These are phyloP conservation scores for Xylariaceae sp. DNA, from an alignment of 2,329 filamentous ascomycete genomes.

Conservation along the genomic window DNA sequence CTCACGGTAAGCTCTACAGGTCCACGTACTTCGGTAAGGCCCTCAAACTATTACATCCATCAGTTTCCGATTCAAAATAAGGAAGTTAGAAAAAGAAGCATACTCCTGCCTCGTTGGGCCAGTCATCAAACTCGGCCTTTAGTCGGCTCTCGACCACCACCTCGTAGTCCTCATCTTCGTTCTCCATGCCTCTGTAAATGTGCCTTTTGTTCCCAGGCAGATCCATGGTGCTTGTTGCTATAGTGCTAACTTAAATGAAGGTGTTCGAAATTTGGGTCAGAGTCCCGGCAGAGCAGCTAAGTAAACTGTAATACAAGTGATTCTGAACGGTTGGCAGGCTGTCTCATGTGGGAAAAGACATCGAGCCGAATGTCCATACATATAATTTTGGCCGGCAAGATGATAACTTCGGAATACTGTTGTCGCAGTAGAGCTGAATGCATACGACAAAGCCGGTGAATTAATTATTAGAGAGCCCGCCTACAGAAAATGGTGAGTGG, in stretches of 20 bases:
- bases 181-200: conserved; percentile 6
- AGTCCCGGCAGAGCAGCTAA: background rate
- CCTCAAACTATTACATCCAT: conserved; percentile 60
- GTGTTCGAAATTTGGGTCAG: background rate
- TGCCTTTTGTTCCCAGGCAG: background rate
- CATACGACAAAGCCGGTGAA: background rate
- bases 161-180: conserved; percentile 30
- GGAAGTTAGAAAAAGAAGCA: conserved; percentile 20
- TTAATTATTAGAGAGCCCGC: background rate
- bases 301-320: too few relatives aligned
- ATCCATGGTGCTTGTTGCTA: background rate
- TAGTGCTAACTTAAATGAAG: background rate
- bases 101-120: conserved; percentile 56
- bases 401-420: background rate
- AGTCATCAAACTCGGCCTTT: conserved; percentile 41
- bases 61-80: conserved; percentile 4
- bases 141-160: conserved; percentile 17
- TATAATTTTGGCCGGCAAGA: background rate
- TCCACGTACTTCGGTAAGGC: conserved; percentile 64
- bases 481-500: background rate
- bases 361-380: background rate
- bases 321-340: background rate
- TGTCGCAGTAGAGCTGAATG: background rate
- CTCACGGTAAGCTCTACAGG: conserved; percentile 65
- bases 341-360: background rate